Base-by-base conservation (phyloP, 306 rosid species). In the Mucuna pruriens region DNA sequence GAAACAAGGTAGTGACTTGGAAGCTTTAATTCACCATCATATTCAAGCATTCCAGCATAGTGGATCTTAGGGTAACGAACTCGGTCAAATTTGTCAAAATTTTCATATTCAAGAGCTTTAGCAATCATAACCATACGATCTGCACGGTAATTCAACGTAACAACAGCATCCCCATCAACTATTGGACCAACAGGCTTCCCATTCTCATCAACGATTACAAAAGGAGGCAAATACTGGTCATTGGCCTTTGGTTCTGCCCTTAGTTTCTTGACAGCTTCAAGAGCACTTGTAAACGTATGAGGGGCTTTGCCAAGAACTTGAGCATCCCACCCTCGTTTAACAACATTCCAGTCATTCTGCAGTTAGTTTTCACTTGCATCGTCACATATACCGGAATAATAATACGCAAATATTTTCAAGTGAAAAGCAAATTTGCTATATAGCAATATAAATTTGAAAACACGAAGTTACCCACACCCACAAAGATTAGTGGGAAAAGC, bases 301-400 rank as follows among this genome's bases (percentile, higher is more conserved):
- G 98, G 97, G 22, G 97, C 98, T 89, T 94, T 95, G 38, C 98
- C 98, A 54, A 94, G 98, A 84, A 94, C 98, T 83, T 94, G 98
- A 71, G 98, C 98, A 87, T 94, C 94, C 98, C 98, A 94, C n/a
- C 98, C 98, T 39, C 98, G 90, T 74, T 94, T 94, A 83, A 94
- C 97, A 64, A 94, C 98, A 13, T 58, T 51, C 98, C 98, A 94
- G 73, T 94, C 98, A 83, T 94, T 94, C 98, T 94, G 92, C 70
- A 91, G 58, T 48, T 77, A 20, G 71, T 75, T 58, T 57, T 10
- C 31, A 29, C 31, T 29, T 29, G 31, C 31, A 29, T 29, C 31
- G 31, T 29, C 31, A 29, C 31, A 29, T 29, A 29, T 29, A 29
- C 31, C 31, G 3, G 16, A 42, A 36, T 25, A 66, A 13, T 61